Evolutionary conservation across 1,284 basidiomycete genomes (phyloP).

Genomic region (Afroboletus lepidellus): DNA sequence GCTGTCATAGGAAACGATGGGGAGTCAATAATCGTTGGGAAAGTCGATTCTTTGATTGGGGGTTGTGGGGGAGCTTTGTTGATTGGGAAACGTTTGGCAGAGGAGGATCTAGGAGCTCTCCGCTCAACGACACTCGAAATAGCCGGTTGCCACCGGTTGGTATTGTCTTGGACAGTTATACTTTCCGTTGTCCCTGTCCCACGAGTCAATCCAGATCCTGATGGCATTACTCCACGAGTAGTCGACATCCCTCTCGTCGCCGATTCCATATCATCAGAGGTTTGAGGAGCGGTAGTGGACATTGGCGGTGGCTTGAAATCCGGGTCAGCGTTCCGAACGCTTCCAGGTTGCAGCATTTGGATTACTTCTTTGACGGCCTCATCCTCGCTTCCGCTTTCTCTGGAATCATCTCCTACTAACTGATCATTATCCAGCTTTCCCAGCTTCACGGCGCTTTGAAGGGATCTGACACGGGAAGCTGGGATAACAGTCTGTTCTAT

Average conservation of each 20-base stretch:
- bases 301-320: slow-evolving; percentile 22
- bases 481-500: slow-evolving; percentile 52
- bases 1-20: slow-evolving; percentile 23
- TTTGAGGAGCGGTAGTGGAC: not conserved
- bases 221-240: slow-evolving; percentile 18
- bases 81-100: slow-evolving; percentile 14
- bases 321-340: slow-evolving; percentile 59
- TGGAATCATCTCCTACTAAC: slow-evolving; percentile 52
- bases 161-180: not conserved
- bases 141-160: slow-evolving; percentile 32
- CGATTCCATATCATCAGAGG: not conserved
- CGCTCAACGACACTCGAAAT: slow-evolving; percentile 31
- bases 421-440: slow-evolving; percentile 59
- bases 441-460: slow-evolving; percentile 56
- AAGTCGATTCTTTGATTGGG: not conserved
- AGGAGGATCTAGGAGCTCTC: slow-evolving; percentile 9
- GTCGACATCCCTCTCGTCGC: not conserved
- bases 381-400: slow-evolving; percentile 59
- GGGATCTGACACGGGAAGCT: slow-evolving; percentile 46
- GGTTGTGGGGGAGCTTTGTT: slow-evolving; percentile 13
- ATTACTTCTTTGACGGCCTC: slow-evolving; percentile 53
- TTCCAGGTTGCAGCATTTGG: slow-evolving; percentile 54
- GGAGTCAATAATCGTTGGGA: slow-evolving; percentile 20
- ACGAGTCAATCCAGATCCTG: slow-evolving; percentile 40
- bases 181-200: slow-evolving; percentile 2